Percentiles rank a stretch among this genome's conserved stretches.
phyloP scores from a whole-genome alignment of 805 yeast genomes.

The Metschnikowia noctiluminum region DNA sequence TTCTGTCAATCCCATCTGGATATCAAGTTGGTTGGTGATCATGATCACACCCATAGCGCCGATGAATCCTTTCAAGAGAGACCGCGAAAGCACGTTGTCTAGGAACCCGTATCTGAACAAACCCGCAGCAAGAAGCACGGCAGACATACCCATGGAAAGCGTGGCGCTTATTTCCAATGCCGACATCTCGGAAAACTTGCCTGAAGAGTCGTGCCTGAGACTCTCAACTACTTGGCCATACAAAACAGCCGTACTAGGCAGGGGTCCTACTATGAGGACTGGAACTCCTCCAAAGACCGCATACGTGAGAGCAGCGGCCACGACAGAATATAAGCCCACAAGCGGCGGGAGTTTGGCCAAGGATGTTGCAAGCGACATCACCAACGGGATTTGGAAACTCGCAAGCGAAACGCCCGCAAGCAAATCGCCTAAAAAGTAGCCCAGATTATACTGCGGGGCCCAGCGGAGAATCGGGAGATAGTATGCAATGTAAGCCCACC shows the following conservation, averaged over 20 bases:
- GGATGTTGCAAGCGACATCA: conserved; percentile 77
- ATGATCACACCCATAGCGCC: conserved; percentile 83
- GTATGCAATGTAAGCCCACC: conserved; percentile 28
- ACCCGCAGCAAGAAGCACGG: conserved; percentile 20
- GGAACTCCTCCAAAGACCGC: conserved; percentile 82
- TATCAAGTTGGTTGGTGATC: conserved; percentile 55
- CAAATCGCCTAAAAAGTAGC: conserved; percentile 24
- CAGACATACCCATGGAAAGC: conserved; percentile 19
- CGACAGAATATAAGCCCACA: conserved; percentile 73
- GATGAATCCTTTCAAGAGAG: conserved; percentile 77
- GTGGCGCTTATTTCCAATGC: conserved; percentile 20
- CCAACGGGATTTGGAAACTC: conserved; percentile 39
- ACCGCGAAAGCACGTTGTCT: conserved; percentile 74
- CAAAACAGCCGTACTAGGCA: conserved; percentile 80
- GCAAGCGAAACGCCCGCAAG: conserved; percentile 34
- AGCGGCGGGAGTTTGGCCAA: conserved; percentile 81
- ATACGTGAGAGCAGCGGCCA: conserved; percentile 76
- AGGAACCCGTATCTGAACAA: conserved; percentile 81
- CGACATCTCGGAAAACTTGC: conserved; percentile 44
- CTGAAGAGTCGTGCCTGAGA: conserved; percentile 15
- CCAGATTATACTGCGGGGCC: conserved; percentile 26
- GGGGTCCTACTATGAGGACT: conserved; percentile 87
- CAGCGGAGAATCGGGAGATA: conserved; percentile 31
- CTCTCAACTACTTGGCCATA: conserved; percentile 72
- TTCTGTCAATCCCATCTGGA: conserved; percentile 38